Conservation (phyloP, 441 rosid genomes). For the Theobroma grandiflorum region DNA sequence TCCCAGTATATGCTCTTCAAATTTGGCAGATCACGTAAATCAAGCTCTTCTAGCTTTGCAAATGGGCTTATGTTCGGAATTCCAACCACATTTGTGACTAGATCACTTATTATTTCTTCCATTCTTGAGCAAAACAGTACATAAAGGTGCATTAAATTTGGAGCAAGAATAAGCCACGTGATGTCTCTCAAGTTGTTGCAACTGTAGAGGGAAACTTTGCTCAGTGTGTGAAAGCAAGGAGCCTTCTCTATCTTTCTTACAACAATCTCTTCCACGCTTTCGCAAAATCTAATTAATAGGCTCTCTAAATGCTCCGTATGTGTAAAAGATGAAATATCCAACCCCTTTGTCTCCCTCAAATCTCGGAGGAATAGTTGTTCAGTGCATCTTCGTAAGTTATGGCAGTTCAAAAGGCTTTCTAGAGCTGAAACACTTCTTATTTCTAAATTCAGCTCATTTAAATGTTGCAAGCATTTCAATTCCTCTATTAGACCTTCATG, state of each 20-base stretch:
- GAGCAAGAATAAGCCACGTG: slow-evolving; percentile 14
- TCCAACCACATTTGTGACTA: background rate
- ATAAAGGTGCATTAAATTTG: background rate
- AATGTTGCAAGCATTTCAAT: slow-evolving; percentile 7
- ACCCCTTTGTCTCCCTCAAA: background rate
- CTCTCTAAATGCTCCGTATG: background rate
- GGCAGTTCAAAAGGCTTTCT: background rate
- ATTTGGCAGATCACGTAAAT: background rate
- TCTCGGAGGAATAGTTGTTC: background rate
- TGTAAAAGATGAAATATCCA: background rate
- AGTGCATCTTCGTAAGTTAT: background rate
- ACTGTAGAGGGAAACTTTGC: accelerated
- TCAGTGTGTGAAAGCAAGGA: background rate
- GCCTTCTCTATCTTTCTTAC: background rate
- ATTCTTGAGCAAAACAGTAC: background rate
- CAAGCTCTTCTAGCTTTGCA: background rate
- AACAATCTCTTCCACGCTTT: background rate
- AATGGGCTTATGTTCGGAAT: background rate
- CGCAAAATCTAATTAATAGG: background rate
- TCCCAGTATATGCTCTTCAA: background rate
- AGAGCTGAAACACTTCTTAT: background rate
- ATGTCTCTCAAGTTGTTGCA: background rate
- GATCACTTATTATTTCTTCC: slow-evolving; percentile 3
- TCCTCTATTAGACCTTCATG: background rate
- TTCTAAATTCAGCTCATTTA: background rate